Percentiles rank a stretch among this genome's conserved stretches.
phyloP scores from a whole-genome alignment of 495 filamentous ascomycete species.

The Viridothelium virens region DNA sequence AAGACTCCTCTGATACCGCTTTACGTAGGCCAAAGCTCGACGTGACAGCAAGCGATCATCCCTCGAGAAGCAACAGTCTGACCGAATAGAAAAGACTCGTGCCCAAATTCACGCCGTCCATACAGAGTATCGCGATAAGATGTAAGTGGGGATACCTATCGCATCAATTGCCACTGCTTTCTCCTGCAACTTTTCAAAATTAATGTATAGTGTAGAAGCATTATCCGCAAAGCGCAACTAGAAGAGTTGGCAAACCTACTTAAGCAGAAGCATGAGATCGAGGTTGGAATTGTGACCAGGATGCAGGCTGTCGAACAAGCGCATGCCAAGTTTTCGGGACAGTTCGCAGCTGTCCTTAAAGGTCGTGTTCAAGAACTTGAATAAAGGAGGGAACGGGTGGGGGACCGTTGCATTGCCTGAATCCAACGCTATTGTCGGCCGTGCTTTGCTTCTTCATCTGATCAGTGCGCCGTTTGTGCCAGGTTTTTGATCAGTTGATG shows the following conservation, averaged over 20 bases:
- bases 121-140: background rate
- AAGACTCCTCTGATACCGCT: background rate
- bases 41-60: background rate
- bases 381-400: background rate
- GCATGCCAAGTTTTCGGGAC: background rate
- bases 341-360: background rate
- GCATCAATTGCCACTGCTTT: background rate
- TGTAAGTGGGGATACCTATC: background rate
- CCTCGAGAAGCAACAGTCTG: background rate
- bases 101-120: background rate
- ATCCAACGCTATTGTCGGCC: background rate
- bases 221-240: slow-evolving; percentile 6
- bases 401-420: background rate
- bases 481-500: background rate
- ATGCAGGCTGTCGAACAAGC: slow-evolving; percentile 1
- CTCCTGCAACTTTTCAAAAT: background rate
- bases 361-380: slow-evolving; percentile 9
- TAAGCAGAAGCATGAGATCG: slow-evolving; percentile 6
- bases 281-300: slow-evolving; percentile 1
- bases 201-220: background rate
- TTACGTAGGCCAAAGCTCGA: background rate
- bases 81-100: background rate
- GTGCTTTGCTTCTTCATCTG: background rate
- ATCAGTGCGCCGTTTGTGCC: background rate
- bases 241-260: slow-evolving; percentile 4